Evolutionary conservation across 257 asterid species (phyloP), one percentile per base, ranked within the genome.

Genomic region (Lycium barbarum): DNA sequence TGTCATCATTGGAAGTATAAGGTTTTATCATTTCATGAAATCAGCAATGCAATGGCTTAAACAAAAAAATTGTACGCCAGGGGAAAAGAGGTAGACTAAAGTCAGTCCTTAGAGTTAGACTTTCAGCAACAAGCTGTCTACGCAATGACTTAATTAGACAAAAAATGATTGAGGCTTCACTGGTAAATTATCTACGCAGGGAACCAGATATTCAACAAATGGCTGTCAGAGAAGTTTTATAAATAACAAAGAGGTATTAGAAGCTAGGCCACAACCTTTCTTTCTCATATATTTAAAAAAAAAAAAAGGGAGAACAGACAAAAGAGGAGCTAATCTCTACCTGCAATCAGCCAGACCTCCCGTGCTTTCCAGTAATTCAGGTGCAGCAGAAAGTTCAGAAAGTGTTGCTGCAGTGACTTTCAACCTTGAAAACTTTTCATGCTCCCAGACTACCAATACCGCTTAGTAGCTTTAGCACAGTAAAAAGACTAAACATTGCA

Each of bases 381-480:
- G 98, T 66, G 99, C 97, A 65, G 89, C 85, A 82, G 98, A 90
- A 83, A 90, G 94, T 85, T 87, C 88, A 10, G 99, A 95, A 71
- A 96, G 90, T 15, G 99, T 95, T 84, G 97, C 98, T 35, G 99
- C 99, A 79, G 98, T 96, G 49, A 95, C 91, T 90, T 97, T 91
- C 88, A 89, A 84, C 88, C 96, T 95, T 43, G 99, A 96, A 86
- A 96, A 96, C 80, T 96, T 98, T 82, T 96, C 99, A 58, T 96
- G 99, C 95, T 96, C 99, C 99, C 99, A 96, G 47, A 98, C 97
- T 74, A 96, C 98, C 99, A 95, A 90, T 84, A 90, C 78, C 83
- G 71, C 51, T 83, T 73, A 88, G 85, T 65, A 91, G 88, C 84
- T 81, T 90, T 57, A 89, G 91, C 83, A 80, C 78, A 80, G 36